These are phyloP conservation scores for Neurospora sp. DNA, from an alignment of 495 filamentous ascomycete species.

Conservation along the genomic window DNA sequence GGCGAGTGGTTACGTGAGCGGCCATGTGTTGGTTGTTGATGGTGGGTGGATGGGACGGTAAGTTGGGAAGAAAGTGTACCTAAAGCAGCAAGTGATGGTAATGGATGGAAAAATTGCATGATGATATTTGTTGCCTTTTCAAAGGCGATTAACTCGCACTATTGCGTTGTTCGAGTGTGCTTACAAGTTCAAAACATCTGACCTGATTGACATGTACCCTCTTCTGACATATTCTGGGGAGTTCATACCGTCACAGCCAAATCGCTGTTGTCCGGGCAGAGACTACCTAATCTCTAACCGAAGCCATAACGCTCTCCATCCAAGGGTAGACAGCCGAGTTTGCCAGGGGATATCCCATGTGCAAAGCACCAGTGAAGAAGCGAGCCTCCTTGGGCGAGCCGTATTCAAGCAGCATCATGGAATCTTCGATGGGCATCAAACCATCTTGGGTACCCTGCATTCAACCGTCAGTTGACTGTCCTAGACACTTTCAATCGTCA, in stretches of 20 bases:
- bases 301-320: conserved; percentile 42
- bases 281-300: conserved; percentile 7
- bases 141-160: background rate
- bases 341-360: conserved; percentile 56
- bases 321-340: conserved; percentile 44
- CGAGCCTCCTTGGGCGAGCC: conserved; percentile 62
- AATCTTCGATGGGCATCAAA: conserved; percentile 72
- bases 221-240: background rate
- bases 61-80: background rate
- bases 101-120: background rate
- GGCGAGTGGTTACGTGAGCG: conserved; percentile 72
- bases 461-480: conserved; percentile 4
- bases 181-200: background rate
- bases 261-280: background rate
- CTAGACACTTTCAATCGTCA: background rate
- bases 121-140: background rate
- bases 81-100: background rate
- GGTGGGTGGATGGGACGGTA: conserved; percentile 92
- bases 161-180: background rate
- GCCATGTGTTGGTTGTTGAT: conserved; percentile 73
- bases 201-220: background rate
- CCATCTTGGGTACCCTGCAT: conserved; percentile 56
- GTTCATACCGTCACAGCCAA: background rate
- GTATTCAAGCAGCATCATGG: conserved; percentile 54
- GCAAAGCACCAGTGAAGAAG: conserved; percentile 49